Percentiles rank a stretch among this genome's conserved stretches.
Conservation (phyloP, 148 eudicot genomes). For the Spergularia bocconei region DNA sequence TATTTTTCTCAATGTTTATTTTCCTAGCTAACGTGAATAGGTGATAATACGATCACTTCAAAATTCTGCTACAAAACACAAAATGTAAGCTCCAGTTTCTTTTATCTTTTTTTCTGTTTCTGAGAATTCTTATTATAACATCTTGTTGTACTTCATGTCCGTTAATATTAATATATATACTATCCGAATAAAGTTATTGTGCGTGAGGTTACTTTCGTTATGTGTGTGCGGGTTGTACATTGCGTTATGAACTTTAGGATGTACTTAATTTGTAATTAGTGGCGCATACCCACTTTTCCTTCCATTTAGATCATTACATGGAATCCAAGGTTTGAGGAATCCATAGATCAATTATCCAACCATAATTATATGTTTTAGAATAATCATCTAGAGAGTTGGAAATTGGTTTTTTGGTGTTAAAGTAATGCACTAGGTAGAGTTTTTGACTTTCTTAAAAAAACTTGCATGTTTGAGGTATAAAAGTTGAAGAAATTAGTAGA, state of each 20-base stretch:
- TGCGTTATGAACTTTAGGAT: no score
- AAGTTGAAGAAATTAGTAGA: background rate
- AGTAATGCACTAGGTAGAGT: background rate
- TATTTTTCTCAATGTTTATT: background rate
- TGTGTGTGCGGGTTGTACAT: no score
- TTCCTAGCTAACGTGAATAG: background rate
- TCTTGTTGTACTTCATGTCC: background rate
- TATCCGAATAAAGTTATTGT: no score
- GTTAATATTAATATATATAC: no score
- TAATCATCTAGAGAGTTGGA: background rate
- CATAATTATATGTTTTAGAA: background rate
- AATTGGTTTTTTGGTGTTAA: constrained; percentile 1
- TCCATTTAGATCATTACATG: background rate
- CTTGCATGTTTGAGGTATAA: background rate
- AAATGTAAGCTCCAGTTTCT: background rate
- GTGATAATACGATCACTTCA: background rate
- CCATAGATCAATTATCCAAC: background rate
- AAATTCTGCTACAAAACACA: background rate
- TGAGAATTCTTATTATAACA: background rate
- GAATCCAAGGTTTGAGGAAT: constrained; percentile 6
- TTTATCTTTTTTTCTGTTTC: background rate
- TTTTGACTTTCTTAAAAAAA: constrained; percentile 4
- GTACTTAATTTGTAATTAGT: no score
- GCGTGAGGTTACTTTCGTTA: no score
- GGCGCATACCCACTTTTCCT: background rate